Base-by-base conservation (phyloP, 306 rosid species). In the Gastrolobium bilobum region DNA sequence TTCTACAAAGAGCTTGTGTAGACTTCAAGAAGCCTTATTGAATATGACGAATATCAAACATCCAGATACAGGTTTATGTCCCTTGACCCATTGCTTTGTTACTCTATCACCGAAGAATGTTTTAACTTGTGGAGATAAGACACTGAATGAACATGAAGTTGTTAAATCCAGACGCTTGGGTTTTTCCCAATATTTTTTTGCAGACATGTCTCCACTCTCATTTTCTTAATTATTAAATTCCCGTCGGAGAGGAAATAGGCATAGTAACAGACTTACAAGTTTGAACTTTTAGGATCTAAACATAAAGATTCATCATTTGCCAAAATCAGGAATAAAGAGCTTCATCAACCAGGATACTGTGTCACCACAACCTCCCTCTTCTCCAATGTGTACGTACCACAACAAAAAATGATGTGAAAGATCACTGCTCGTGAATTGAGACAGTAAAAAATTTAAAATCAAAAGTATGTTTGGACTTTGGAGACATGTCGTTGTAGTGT, bases 161-260 rank as follows among this genome's bases (percentile, higher is more conserved):
- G 48, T n/a, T 34, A 47, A 34, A 5, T 54, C 26, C 76, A 37
- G 2, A 71, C 3, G 10, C 72, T 43, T 65, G 9, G 64, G 78
- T 83, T 84, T 86, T 91, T 71, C 8, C 56, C 29, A n/a, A 60
- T 4, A 59, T 2, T 4, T 4, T 33, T 59, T 59, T 13, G 29
- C 67, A 61, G 43, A 35, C 43, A 35, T n/a, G 7, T 61, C 10
- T 35, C 35, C 67, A 33, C 34, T 6, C 20, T 35, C 0, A 30
- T 20, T 63, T 7, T 39, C 51, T 65, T 30, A 67, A 68, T 46
- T 44, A 46, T 26, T 68, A 68, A 10, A 47, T 48, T 68, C 39
- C 57, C 15, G 44, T 33, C 42, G 5, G 5, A 11, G 74, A 46
- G 53, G 73, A 33, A 68, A 46, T 31, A 13, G 26, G 59, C 74